A percentile compares a stretch with the other conserved stretches of the same genome.
Evolutionary conservation across 2,329 filamentous ascomycete species (phyloP).

Genomic region (Hypoxylon sp.): DNA sequence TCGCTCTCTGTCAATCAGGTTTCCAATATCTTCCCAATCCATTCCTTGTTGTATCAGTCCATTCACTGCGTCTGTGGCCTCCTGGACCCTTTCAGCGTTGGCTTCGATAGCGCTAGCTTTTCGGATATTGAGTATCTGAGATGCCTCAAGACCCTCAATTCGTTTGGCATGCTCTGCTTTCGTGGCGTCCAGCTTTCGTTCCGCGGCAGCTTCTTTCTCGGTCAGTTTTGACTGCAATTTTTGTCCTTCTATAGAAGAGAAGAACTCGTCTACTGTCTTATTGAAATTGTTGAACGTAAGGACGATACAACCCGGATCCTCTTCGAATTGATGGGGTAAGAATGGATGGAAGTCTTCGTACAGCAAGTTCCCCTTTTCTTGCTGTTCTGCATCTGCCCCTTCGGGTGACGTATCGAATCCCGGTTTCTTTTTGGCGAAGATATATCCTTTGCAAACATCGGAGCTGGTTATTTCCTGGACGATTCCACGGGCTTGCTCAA

Average conservation of each 20-base stretch:
- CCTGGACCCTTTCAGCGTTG: constrained; percentile 89
- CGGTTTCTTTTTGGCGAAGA: constrained; percentile 75
- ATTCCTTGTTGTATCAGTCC: constrained; percentile 91
- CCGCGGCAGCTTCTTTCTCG: constrained; percentile 83
- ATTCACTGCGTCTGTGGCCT: constrained; percentile 92
- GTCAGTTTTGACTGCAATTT: constrained; percentile 84
- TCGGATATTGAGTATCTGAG: constrained; percentile 81
- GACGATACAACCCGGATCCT: constrained; percentile 70
- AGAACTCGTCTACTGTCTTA: constrained; percentile 94
- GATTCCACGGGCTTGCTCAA: constrained; percentile 75
- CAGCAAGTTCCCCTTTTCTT: constrained; percentile 62
- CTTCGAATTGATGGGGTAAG: constrained; percentile 79
- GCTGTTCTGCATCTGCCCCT: constrained; percentile 48
- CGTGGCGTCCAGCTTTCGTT: constrained; percentile 85
- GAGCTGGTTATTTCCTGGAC: constrained; percentile 73
- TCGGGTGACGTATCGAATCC: constrained; percentile 41
- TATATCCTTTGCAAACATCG: constrained; percentile 79
- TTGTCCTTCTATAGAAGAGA: constrained; percentile 94
- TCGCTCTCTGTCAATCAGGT: constrained; percentile 88
- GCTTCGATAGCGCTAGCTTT: constrained; percentile 92
- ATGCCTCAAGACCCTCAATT: constrained; percentile 82
- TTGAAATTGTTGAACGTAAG: constrained; percentile 87
- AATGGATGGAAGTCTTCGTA: constrained; percentile 98
- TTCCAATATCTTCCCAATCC: constrained; percentile 95
- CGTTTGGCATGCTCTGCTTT: constrained; percentile 84